phyloP scores from a whole-genome alignment of 306 rosid genomes.

The Cajanus cajan region DNA sequence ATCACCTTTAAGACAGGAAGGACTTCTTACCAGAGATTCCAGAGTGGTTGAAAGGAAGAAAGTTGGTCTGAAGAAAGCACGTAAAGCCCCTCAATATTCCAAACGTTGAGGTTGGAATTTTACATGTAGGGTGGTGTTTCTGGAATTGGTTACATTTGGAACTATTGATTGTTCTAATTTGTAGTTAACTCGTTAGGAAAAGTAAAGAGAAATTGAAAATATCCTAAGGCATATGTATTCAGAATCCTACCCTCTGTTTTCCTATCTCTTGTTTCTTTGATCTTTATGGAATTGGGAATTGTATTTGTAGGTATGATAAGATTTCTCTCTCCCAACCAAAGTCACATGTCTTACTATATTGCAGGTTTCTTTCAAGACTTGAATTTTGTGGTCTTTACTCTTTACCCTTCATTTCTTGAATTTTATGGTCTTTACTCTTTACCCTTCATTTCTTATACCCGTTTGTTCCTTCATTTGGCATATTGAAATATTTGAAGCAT shows the following conservation, averaged over 20 bases:
- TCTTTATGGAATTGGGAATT: conserved; percentile 30
- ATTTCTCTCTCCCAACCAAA: neutral
- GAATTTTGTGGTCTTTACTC: neutral
- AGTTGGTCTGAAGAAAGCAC: conserved; percentile 93
- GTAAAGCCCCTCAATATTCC: conserved; percentile 96
- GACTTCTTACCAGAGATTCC: conserved; percentile 92
- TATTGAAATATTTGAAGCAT: conserved; percentile 3
- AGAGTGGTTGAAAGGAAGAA: conserved; percentile 99
- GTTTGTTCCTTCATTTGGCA: neutral
- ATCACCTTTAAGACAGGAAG: conserved; percentile 72
- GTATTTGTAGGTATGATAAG: conserved; percentile 27
- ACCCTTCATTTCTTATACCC: neutral
- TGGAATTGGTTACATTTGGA: conserved; percentile 30
- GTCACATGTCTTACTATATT: neutral
- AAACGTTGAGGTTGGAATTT: conserved; percentile 65
- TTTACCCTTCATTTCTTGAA: no score
- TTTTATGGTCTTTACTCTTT: neutral
- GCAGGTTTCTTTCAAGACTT: neutral
- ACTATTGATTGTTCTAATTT: conserved; percentile 16
- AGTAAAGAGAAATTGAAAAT: conserved; percentile 1
- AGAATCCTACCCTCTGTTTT: conserved; percentile 13
- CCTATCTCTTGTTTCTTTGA: conserved; percentile 4
- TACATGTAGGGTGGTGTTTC: conserved; percentile 17
- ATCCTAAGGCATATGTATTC: conserved; percentile 17
- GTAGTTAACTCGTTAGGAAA: conserved; percentile 12